Evolutionary conservation across 2,329 filamentous ascomycete species (phyloP).

Genomic region (Cladosporium sp.): DNA sequence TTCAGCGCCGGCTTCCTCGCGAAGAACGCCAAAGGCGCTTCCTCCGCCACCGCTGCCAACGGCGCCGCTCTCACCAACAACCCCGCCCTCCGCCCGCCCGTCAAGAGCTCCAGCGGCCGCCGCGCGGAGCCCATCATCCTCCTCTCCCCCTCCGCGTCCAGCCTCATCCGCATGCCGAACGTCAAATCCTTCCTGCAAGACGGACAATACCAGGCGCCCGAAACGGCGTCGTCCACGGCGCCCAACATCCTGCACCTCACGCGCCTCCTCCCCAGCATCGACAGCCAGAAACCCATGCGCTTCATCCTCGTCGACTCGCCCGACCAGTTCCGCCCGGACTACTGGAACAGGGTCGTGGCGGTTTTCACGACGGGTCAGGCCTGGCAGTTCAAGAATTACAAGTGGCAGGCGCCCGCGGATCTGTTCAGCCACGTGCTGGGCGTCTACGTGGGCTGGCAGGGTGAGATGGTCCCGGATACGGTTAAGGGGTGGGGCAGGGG

Average conservation of each 20-base stretch:
- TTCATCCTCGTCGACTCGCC: constrained; percentile 95
- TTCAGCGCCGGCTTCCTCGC: constrained; percentile 39
- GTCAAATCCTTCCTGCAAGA: constrained; percentile 90
- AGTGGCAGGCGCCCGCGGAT: constrained; percentile 85
- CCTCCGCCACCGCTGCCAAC: constrained; percentile 36
- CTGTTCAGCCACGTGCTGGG: constrained; percentile 86
- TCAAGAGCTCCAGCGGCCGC: constrained; percentile 39
- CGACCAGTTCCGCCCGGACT: constrained; percentile 94
- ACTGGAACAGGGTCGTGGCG: constrained; percentile 92
- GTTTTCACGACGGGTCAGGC: constrained; percentile 97
- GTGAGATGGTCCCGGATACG: constrained; percentile 71
- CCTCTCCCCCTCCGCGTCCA: constrained; percentile 91
- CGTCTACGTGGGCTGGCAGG: constrained; percentile 86
- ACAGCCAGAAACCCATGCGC: constrained; percentile 68
- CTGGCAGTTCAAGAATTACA: constrained; percentile 99
- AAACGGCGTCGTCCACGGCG: constrained; percentile 54
- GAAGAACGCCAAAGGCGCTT: constrained; percentile 54
- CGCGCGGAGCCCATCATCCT: constrained; percentile 84
- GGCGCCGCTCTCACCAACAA: constrained; percentile 43
- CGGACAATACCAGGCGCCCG: constrained; percentile 72
- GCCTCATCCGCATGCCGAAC: constrained; percentile 90
- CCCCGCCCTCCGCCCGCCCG: constrained; percentile 33
- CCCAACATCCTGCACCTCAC: constrained; percentile 82
- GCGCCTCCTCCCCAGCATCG: constrained; percentile 67
- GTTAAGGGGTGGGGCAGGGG: constrained; percentile 83